phyloP scores from a whole-genome alignment of 2,329 filamentous ascomycete species.

The Stemphylium lycopersici region DNA sequence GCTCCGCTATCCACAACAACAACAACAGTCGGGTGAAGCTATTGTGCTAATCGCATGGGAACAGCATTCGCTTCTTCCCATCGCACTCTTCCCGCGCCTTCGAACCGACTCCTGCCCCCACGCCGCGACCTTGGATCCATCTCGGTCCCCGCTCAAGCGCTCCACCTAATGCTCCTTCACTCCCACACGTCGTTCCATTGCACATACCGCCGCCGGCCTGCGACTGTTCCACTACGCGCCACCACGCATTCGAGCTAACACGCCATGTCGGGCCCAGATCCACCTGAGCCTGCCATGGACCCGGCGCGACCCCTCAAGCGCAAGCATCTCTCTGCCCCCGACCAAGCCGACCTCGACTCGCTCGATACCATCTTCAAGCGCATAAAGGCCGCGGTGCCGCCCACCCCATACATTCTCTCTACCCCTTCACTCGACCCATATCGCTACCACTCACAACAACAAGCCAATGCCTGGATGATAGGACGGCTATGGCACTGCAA shows the following conservation, averaged over 20 bases:
- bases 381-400: constrained; percentile 51
- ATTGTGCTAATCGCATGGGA: constrained; percentile 12
- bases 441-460: constrained; percentile 50
- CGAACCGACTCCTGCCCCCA: neutral
- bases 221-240: constrained; percentile 7
- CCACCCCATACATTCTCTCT: constrained; percentile 55
- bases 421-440: constrained; percentile 56
- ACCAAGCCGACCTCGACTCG: constrained; percentile 47
- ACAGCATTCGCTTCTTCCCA: constrained; percentile 2
- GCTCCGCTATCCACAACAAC: constrained; percentile 13
- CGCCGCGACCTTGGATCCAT: constrained; percentile 3
- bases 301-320: constrained; percentile 38
- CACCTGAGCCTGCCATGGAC: constrained; percentile 28
- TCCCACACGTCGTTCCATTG: constrained; percentile 13
- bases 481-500: constrained; percentile 60
- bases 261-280: constrained; percentile 43
- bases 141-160: constrained; percentile 9
- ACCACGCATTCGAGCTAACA: constrained; percentile 9
- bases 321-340: constrained; percentile 33
- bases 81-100: neutral
- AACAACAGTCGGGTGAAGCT: constrained; percentile 4
- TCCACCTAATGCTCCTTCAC: constrained; percentile 26
- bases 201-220: constrained; percentile 12
- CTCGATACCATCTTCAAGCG: constrained; percentile 52
- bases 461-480: constrained; percentile 51